Base-by-base conservation (phyloP, 371 early-diverging fungal species). In the Choanephora cucurbitarum region DNA sequence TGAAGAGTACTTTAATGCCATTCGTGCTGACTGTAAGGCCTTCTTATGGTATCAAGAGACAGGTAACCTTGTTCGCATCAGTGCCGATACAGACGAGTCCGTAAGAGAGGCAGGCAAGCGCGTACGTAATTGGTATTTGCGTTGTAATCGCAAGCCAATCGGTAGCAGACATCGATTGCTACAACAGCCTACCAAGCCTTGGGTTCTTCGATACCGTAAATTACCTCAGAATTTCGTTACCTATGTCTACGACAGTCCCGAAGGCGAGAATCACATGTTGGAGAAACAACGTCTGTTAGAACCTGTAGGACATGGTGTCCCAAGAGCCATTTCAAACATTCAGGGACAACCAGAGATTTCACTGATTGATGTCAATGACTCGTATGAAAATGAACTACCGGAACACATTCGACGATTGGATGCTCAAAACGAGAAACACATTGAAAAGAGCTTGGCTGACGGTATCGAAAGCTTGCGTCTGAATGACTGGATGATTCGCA, bases 391-490 rank as follows among this genome's bases (percentile, higher is more conserved):
- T 5, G 39, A 40, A 18, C n/a, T 63, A 18, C 58, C 76, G 0
- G 64, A 62, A 17, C 10, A 11, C 1, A 31, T 55, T 5, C 7
- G 23, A 3, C 42, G 54, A 0, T 40, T 72, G 18, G 58, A 75
- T 23, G 44, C 49, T 32, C 46, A 56, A 14, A 78, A 78, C n/a
- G 51, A 44, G n/a, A 31, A 58, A 11, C 0, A 21, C 0, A 64
- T 73, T 21, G 44, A 57, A 11, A 21, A 55, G 1, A 49, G 51
- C 1, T 39, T 78, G 6, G 61, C 58, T 14, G 44, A 44, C 2
- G 79, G 71, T 3, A 28, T 78, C 18, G 73, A 72, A 22, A 75
- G 79, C n/a, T 24, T 75, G 18, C 69, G 79, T 0, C 34, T 78
- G 11, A 62, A 59, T 21, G 70, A 75, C 42, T 73, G 69, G 64